These are phyloP conservation scores for Xerocomellus amylosporus DNA, from an alignment of 768 basidiomycete genomes.

Conservation along the genomic window DNA sequence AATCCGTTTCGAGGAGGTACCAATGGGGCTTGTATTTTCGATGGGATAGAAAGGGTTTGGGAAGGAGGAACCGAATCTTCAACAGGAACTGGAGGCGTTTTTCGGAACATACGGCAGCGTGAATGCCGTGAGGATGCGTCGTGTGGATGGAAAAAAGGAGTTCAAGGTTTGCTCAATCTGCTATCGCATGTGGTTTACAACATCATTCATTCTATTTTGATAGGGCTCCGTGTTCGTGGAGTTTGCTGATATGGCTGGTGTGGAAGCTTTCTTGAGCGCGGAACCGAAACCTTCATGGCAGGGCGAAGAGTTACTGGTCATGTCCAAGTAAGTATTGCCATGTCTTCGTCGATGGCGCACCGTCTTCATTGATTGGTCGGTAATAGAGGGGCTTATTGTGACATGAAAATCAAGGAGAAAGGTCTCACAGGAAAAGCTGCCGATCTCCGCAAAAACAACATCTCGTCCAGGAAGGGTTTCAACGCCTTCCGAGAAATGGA, in stretches of 20 bases:
- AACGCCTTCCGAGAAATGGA: conserved; percentile 76
- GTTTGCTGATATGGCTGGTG: conserved; percentile 67
- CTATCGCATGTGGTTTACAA: not conserved
- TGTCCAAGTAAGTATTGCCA: conserved; percentile 70
- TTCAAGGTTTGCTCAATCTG: conserved; percentile 67
- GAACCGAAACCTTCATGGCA: conserved; percentile 83
- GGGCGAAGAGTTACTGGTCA: conserved; percentile 70
- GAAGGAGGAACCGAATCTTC: conserved; percentile 59
- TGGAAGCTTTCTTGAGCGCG: conserved; percentile 72
- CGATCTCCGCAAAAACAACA: conserved; percentile 52
- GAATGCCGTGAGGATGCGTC: conserved; percentile 84
- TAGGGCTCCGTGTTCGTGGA: conserved; percentile 94
- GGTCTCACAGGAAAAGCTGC: conserved; percentile 76
- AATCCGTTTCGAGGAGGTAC: not conserved
- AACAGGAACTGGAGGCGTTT: conserved; percentile 73
- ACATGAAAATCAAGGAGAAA: conserved; percentile 96
- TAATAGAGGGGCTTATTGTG: conserved; percentile 76
- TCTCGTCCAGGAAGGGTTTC: conserved; percentile 57
- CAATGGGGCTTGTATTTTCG: not conserved
- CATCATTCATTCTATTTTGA: not conserved
- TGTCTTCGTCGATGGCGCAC: not conserved
- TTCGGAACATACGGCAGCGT: conserved; percentile 75
- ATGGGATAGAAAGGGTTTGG: conserved; percentile 81
- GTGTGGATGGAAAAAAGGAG: conserved; percentile 70
- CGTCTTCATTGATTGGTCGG: not conserved